phyloP scores from a whole-genome alignment of 176 grass and related monocot genomes.

The Microstegium vimineum region DNA sequence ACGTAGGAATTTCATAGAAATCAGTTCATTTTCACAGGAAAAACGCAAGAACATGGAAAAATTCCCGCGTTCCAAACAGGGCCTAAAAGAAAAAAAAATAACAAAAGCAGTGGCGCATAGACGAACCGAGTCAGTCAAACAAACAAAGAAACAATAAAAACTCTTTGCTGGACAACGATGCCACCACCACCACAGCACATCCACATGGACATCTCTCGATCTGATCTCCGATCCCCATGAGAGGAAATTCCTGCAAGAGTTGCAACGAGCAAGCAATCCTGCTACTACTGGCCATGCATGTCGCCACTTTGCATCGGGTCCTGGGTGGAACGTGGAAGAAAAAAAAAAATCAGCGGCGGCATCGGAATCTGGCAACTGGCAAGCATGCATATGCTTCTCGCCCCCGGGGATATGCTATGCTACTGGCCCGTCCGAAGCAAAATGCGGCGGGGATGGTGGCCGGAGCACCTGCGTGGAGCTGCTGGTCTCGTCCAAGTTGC shows the following conservation, averaged over 20 bases:
- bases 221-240: not conserved
- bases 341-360: not conserved
- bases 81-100: not conserved
- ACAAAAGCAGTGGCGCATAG: not conserved
- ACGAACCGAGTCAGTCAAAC: not conserved
- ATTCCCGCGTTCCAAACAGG: no score
- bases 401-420: not conserved
- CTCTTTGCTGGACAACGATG: not conserved
- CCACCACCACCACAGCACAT: not conserved
- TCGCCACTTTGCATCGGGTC: not conserved
- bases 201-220: slow-evolving; percentile 9
- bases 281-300: slow-evolving; percentile 4
- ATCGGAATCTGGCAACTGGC: no score
- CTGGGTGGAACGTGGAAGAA: no score
- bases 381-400: not conserved
- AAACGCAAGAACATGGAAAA: no score
- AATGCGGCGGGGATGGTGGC: not conserved
- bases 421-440: not conserved
- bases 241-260: slow-evolving; percentile 6
- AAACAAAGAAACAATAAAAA: slow-evolving; percentile 5
- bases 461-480: not conserved
- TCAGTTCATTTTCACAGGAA: no score
- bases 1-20: no score
- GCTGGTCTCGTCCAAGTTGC: not conserved
- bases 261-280: not conserved